phyloP scores from a whole-genome alignment of 331 rosid species.

The Saraca asoca region DNA sequence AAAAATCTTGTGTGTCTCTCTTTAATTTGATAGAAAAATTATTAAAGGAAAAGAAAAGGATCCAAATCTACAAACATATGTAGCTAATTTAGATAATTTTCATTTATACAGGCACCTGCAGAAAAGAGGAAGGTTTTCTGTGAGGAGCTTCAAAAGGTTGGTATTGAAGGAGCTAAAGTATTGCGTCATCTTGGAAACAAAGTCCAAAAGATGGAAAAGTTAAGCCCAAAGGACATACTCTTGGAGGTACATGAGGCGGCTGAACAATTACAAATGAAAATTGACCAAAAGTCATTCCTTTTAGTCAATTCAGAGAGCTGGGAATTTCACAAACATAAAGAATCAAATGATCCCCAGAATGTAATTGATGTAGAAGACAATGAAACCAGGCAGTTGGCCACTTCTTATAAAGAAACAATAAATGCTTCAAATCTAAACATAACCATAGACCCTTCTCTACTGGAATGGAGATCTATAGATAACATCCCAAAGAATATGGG shows the following conservation, averaged over 20 bases:
- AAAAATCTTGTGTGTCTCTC: too few relatives aligned
- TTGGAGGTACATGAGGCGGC: conserved; percentile 66
- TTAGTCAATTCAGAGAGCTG: conserved; percentile 62
- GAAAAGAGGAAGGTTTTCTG: too few relatives aligned
- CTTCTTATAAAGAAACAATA: conserved; percentile 39
- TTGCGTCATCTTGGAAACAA: conserved; percentile 67
- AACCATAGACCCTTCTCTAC: conserved; percentile 35
- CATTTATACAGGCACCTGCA: conserved; percentile 59
- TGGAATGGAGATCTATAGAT: conserved; percentile 42
- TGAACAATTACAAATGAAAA: conserved; percentile 64
- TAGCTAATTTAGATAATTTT: conserved; percentile 16
- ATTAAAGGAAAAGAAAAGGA: too few relatives aligned
- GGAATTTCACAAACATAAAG: conserved; percentile 43
- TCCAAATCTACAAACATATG: too few relatives aligned
- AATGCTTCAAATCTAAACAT: conserved; percentile 46
- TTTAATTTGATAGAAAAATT: too few relatives aligned
- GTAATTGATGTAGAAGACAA: conserved; percentile 36
- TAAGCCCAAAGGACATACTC: conserved; percentile 50
- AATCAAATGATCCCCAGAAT: conserved; percentile 33
- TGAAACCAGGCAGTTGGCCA: conserved; percentile 35
- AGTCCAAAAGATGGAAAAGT: conserved; percentile 69
- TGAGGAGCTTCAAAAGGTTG: conserved; percentile 70
- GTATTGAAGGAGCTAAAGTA: conserved; percentile 70
- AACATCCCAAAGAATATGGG: conserved; percentile 24
- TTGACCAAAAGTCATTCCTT: conserved; percentile 61